Base-by-base conservation (phyloP, 176 grass and related monocot genomes). In the Eleusine indica region DNA sequence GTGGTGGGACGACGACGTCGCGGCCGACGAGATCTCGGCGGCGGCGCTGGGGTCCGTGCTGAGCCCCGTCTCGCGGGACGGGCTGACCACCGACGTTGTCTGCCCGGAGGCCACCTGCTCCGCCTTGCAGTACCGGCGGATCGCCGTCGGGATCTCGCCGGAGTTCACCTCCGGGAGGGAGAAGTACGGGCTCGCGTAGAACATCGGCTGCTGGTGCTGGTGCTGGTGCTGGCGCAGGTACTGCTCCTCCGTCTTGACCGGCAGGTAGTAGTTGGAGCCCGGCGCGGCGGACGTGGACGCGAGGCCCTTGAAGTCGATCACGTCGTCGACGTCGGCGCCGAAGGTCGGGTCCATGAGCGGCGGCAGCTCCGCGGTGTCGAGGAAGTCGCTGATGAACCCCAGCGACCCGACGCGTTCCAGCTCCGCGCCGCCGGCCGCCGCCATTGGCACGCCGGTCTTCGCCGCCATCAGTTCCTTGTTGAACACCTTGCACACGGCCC, bases 401-500 rank as follows among this genome's bases (percentile, higher is more conserved):
- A 88, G 58, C 22, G 84, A 91, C 17, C 82, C 62, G 6, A 88
- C 77, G 19, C 88, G 89, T 43, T 94, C 92, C 3, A 88, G 74
- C 32, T 79, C 86, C 29, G 71, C 82, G 19, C 39, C 82, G 19
- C 39, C 54, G 12, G 48, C 47, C 9, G 73, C 61, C 28, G 65
- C 78, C 87, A 88, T 73, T 68, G 89, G 70, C 63, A 28, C 76
- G n/a, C 37, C 76, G 39, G 79, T 77, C 70, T 30, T 83, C 18
- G 80, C 70, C 32, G 84, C 78, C 21, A 81, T 62, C 29, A 85
- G 73, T 22, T 82, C 83, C 85, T 98, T 98, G 82, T 98, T 88
- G 88, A 92, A 85, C 69, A 98, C 70, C 84, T 92, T 93, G 90
- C 89, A 90, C 38, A 98, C 96, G 6, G 88, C 96, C 96, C 96